Conservation (phyloP, 345 rosid genomes). For the Crucihimalaya himalaica region DNA sequence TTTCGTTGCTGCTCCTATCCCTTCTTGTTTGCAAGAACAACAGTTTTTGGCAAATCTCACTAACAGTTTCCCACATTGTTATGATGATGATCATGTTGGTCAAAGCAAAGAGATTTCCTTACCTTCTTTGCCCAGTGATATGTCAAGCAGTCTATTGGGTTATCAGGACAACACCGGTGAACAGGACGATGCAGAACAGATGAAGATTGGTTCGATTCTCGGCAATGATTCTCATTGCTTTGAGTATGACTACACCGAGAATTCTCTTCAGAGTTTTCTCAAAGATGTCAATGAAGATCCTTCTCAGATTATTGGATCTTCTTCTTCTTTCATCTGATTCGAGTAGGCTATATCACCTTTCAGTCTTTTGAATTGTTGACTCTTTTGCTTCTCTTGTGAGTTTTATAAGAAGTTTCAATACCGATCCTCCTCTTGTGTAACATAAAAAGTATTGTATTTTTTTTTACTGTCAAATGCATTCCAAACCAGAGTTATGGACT, state of each 20-base stretch:
- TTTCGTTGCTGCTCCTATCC: not conserved
- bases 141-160: slow-evolving; percentile 31
- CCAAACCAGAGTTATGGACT: not conserved
- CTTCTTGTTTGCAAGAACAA: slow-evolving; percentile 25
- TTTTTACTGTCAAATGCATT: slow-evolving; percentile 16
- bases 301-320: slow-evolving; percentile 6
- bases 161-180: slow-evolving; percentile 14
- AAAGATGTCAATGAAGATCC: slow-evolving; percentile 28
- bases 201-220: slow-evolving; percentile 6
- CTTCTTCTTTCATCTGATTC: slow-evolving; percentile 31
- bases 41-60: slow-evolving; percentile 11
- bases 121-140: slow-evolving; percentile 35
- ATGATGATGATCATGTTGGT: slow-evolving; percentile 4
- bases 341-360: not conserved
- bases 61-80: slow-evolving; percentile 25
- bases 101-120: not conserved
- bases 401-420: slow-evolving; percentile 14
- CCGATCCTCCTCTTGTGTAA: slow-evolving; percentile 6
- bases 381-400: not conserved
- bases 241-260: slow-evolving; percentile 18
- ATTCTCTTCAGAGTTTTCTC: slow-evolving; percentile 7
- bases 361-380: not conserved
- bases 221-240: slow-evolving; percentile 13
- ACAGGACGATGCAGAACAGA: slow-evolving; percentile 1
- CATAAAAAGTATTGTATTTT: not conserved